Evolutionary conservation across 352 stramenopile species (phyloP).

Genomic region (Globisporangium cylindrosporum): DNA sequence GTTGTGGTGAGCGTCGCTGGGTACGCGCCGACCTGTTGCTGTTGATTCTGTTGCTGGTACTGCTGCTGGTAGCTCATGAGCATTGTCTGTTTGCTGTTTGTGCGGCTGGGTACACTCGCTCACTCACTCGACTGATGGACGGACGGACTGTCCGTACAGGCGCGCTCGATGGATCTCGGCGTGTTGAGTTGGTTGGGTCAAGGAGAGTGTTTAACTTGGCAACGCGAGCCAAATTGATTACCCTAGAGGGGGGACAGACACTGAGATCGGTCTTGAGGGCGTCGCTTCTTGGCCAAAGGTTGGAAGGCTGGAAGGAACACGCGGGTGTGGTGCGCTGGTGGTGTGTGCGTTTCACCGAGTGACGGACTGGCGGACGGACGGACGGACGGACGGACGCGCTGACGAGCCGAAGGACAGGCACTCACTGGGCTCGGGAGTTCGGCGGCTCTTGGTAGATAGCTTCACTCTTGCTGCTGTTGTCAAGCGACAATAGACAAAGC

Average conservation of each 20-base stretch:
- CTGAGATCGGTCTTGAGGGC: no score
- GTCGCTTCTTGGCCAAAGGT: no score
- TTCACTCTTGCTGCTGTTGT: background rate
- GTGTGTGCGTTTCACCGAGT: background rate
- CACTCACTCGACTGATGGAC: background rate
- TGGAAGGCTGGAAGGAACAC: background rate
- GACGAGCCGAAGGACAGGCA: background rate
- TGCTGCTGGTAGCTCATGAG: slow-evolving; percentile 15
- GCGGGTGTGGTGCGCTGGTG: background rate
- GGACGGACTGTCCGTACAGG: background rate
- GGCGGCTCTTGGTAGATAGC: no score
- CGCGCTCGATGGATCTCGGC: background rate
- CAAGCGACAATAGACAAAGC: background rate
- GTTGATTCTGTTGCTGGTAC: background rate
- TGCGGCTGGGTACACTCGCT: background rate
- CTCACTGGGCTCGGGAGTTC: no score
- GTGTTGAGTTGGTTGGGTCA: background rate
- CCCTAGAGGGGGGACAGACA: background rate
- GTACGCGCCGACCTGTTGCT: background rate
- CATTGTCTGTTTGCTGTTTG: slow-evolving; percentile 3
- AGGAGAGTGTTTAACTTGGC: background rate
- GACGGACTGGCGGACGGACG: background rate
- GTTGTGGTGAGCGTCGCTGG: slow-evolving; percentile 7
- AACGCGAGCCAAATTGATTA: background rate
- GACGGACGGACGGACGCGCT: background rate